These are phyloP conservation scores for Penicillium sp. DNA, from an alignment of 2,329 filamentous ascomycete species.

Conservation along the genomic window DNA sequence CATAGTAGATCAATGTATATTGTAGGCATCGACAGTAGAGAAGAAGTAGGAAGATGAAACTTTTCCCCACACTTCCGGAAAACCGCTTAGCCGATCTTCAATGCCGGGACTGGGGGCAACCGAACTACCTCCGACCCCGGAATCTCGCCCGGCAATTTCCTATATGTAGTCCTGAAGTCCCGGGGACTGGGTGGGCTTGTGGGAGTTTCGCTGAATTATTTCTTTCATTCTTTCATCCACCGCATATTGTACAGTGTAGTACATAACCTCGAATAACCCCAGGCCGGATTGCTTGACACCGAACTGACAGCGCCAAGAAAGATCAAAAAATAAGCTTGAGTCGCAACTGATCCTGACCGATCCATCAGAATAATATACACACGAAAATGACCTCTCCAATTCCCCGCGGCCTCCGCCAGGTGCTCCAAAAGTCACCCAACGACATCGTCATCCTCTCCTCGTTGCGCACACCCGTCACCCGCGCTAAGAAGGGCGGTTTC, in stretches of 20 bases:
- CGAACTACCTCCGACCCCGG: conserved; percentile 29
- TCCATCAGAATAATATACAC: neutral
- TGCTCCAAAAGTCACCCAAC: conserved; percentile 72
- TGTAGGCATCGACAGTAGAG: neutral
- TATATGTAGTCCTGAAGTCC: conserved; percentile 26
- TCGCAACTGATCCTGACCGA: conserved; percentile 6
- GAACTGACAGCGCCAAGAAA: conserved; percentile 1
- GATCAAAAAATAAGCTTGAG: neutral
- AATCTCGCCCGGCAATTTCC: conserved; percentile 42
- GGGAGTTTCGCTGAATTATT: conserved; percentile 9
- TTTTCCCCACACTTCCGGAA: conserved; percentile 29
- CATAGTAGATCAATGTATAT: neutral
- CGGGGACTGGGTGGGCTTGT: conserved; percentile 1
- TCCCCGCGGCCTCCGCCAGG: conserved; percentile 65
- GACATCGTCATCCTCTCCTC: conserved; percentile 87
- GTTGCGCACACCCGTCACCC: conserved; percentile 82
- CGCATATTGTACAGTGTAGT: conserved; percentile 2
- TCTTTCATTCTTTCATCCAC: neutral
- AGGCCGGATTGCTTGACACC: neutral
- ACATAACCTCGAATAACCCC: neutral
- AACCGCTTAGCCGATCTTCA: conserved; percentile 39
- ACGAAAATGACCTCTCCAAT: conserved; percentile 47
- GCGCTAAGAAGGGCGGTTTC: conserved; percentile 76
- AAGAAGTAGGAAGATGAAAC: neutral
- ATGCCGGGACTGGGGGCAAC: conserved; percentile 28